A percentile compares a stretch with the other conserved stretches of the same genome.
Evolutionary conservation across 2,329 filamentous ascomycete genomes (phyloP).

Genomic region (Penicillium paneum): DNA sequence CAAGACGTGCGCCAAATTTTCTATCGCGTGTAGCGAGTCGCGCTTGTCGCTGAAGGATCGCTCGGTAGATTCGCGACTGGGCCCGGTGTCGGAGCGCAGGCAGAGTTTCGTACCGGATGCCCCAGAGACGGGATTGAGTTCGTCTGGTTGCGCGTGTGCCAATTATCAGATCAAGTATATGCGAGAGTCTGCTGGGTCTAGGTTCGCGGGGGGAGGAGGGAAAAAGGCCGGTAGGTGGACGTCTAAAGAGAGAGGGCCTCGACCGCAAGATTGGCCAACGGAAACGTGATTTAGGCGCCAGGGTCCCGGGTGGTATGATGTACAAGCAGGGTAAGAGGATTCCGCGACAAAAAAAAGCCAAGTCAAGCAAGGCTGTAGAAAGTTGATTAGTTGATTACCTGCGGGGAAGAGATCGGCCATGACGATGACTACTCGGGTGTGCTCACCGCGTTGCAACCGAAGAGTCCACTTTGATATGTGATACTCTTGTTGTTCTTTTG

Average conservation of each 20-base stretch:
- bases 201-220: conserved; percentile 14
- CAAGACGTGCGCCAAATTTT: conserved; percentile 22
- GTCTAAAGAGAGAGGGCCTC: conserved; percentile 14
- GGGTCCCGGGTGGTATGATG: conserved; percentile 14
- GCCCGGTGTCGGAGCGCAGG: conserved; percentile 67
- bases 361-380: not conserved
- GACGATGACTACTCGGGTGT: conserved; percentile 8
- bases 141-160: conserved; percentile 64
- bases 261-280: conserved; percentile 21
- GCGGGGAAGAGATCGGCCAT: conserved; percentile 11
- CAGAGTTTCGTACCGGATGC: conserved; percentile 71
- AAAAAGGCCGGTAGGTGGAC: conserved; percentile 15
- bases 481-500: not conserved
- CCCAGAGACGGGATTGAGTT: conserved; percentile 63
- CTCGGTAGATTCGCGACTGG: conserved; percentile 74
- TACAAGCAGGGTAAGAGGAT: not conserved
- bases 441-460: conserved; percentile 7
- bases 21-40: conserved; percentile 49
- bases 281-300: conserved; percentile 28
- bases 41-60: conserved; percentile 64
- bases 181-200: conserved; percentile 29
- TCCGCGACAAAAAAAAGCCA: not conserved
- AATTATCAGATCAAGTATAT: conserved; percentile 59
- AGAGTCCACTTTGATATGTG: not conserved
- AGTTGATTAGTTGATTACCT: conserved; percentile 4